Evolutionary conservation across 2,329 filamentous ascomycete genomes (phyloP).

Genomic region (Aspergillus versicolor): DNA sequence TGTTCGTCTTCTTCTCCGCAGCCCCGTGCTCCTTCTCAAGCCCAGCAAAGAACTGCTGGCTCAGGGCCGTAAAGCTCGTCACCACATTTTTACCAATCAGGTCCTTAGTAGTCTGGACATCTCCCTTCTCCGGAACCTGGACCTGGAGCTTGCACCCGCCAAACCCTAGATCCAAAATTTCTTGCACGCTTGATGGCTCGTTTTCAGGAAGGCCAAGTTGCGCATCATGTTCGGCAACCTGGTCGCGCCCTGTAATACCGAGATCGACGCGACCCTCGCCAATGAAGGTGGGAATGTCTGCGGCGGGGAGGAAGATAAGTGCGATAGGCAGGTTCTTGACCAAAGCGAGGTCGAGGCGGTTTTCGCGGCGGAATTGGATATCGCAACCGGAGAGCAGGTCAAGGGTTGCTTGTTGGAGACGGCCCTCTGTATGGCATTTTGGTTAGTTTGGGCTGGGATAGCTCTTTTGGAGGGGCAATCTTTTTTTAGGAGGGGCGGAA

Average conservation of each 20-base stretch:
- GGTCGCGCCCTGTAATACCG: constrained; percentile 91
- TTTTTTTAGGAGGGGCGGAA: background rate
- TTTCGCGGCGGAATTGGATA: constrained; percentile 94
- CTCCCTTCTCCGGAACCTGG: constrained; percentile 88
- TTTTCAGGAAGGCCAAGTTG: constrained; percentile 29
- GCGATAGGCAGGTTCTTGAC: constrained; percentile 96
- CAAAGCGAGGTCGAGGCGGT: constrained; percentile 92
- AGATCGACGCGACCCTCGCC: constrained; percentile 91
- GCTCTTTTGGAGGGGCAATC: background rate
- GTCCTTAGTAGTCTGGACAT: constrained; percentile 67
- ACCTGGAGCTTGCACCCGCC: constrained; percentile 91
- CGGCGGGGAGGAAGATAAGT: constrained; percentile 93
- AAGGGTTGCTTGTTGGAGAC: constrained; percentile 81
- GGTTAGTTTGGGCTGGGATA: constrained; percentile 5
- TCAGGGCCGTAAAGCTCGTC: constrained; percentile 87
- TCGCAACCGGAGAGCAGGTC: constrained; percentile 92
- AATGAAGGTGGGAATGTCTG: constrained; percentile 96
- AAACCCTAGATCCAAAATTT: constrained; percentile 87
- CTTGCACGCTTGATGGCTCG: constrained; percentile 65
- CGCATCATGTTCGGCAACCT: constrained; percentile 86
- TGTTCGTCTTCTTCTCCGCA: constrained; percentile 68
- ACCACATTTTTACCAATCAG: constrained; percentile 90
- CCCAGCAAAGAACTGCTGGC: constrained; percentile 77
- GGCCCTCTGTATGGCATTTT: constrained; percentile 68
- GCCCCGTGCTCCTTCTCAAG: constrained; percentile 58